Conservation (phyloP, 169 alveolate genomes). For the Haemoproteus tartakovskyi region DNA sequence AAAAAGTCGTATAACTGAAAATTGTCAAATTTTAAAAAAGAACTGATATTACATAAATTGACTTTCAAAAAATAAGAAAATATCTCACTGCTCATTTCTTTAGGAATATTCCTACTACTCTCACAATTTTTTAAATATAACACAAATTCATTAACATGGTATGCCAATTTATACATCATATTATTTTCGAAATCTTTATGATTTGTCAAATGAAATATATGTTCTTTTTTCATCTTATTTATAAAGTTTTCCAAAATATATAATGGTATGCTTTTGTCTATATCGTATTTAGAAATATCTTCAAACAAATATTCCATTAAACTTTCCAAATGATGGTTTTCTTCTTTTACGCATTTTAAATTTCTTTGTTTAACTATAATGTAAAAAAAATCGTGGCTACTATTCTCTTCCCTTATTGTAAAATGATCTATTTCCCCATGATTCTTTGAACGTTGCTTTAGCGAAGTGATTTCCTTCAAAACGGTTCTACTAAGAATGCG, state of each 20-base stretch:
- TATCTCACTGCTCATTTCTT: too few relatives aligned
- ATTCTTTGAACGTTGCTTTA: not conserved
- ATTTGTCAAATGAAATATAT: slow-evolving; percentile 18
- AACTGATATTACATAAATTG: slow-evolving; percentile 8
- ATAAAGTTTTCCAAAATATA: slow-evolving; percentile 54
- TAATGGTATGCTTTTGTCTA: slow-evolving; percentile 19
- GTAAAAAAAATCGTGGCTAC: slow-evolving; percentile 38
- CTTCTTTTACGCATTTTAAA: slow-evolving; percentile 11
- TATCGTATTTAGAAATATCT: not conserved
- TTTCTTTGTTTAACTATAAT: slow-evolving; percentile 1
- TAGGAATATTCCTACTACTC: too few relatives aligned
- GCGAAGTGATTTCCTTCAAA: not conserved
- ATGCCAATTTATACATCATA: slow-evolving; percentile 58
- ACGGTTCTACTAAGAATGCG: not conserved
- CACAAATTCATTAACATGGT: slow-evolving; percentile 47
- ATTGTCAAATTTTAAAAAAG: slow-evolving; percentile 14
- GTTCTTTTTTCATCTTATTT: slow-evolving; percentile 38
- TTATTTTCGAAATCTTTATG: slow-evolving; percentile 52
- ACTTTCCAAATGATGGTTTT: slow-evolving; percentile 9
- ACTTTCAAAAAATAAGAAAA: slow-evolving; percentile 8
- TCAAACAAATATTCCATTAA: slow-evolving; percentile 29
- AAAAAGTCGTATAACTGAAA: not conserved
- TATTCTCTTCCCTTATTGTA: not conserved
- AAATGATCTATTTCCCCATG: not conserved
- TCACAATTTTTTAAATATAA: too few relatives aligned